A percentile compares a stretch with the other conserved stretches of the same genome.
These are phyloP conservation scores for Globisporangium megalacanthum DNA, from an alignment of 352 stramenopile genomes.

Conservation along the genomic window DNA sequence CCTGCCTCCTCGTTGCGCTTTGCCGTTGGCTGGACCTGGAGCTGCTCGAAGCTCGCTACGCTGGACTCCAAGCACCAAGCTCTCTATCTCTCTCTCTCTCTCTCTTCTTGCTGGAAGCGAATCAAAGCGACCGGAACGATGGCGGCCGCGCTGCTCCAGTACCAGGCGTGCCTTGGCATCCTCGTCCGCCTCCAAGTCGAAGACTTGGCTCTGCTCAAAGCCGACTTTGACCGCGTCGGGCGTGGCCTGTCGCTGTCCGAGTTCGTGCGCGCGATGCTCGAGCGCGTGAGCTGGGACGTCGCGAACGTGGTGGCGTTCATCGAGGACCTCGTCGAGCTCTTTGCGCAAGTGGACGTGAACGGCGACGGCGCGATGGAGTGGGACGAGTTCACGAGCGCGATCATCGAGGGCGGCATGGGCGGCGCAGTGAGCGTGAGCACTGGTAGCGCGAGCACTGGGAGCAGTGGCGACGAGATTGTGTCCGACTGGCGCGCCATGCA, in stretches of 20 bases:
- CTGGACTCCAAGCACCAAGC: too few relatives aligned
- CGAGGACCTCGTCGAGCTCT: conserved; percentile 72
- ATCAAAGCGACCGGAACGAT: conserved; percentile 15
- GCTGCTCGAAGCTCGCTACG: too few relatives aligned
- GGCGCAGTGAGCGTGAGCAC: too few relatives aligned
- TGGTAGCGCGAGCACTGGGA: conserved; percentile 6
- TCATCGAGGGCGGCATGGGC: conserved; percentile 75
- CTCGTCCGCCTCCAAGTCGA: conserved; percentile 73
- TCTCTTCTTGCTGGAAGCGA: neutral
- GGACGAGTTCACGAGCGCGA: conserved; percentile 80
- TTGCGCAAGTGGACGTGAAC: conserved; percentile 73
- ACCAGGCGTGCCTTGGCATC: conserved; percentile 72
- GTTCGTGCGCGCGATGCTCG: conserved; percentile 72
- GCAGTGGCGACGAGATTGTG: conserved; percentile 21
- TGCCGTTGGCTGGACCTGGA: too few relatives aligned
- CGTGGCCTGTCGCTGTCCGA: conserved; percentile 47
- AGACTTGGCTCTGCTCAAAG: conserved; percentile 55
- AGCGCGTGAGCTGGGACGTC: conserved; percentile 55
- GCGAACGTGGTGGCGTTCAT: conserved; percentile 57
- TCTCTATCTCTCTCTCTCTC: too few relatives aligned
- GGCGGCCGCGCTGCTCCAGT: conserved; percentile 60
- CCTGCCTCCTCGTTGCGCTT: too few relatives aligned
- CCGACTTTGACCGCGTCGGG: conserved; percentile 54
- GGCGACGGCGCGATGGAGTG: conserved; percentile 76
- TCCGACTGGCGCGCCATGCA: conserved; percentile 54